Conservation (phyloP, 352 stramenopile genomes). For the Sclerospora graminicola region DNA sequence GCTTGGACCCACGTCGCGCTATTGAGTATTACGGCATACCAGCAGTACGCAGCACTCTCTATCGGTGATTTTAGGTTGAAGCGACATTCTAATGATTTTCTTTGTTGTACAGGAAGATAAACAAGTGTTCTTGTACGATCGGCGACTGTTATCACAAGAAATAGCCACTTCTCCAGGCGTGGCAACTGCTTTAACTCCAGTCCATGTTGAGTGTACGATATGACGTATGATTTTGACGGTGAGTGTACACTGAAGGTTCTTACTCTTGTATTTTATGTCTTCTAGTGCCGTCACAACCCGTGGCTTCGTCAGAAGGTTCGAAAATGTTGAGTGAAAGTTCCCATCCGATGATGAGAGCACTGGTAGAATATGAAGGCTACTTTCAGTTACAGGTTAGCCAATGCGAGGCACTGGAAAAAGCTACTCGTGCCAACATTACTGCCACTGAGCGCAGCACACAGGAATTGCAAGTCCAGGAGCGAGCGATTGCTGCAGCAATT, state of each 20-base stretch:
- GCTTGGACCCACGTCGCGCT: constrained; percentile 56
- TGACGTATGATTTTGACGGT: not conserved
- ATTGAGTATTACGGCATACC: constrained; percentile 62
- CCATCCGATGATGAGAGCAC: constrained; percentile 60
- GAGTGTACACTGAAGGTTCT: constrained; percentile 1
- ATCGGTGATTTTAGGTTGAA: not conserved
- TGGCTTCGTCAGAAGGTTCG: constrained; percentile 52
- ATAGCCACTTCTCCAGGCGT: constrained; percentile 21
- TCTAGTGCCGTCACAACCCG: constrained; percentile 46
- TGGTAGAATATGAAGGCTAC: constrained; percentile 74
- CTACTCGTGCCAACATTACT: constrained; percentile 39
- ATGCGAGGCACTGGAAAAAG: constrained; percentile 47
- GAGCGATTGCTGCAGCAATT: constrained; percentile 63
- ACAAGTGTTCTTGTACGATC: constrained; percentile 76
- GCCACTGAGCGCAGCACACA: constrained; percentile 40
- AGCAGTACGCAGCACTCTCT: constrained; percentile 16
- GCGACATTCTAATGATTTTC: not conserved
- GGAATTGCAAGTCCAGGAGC: constrained; percentile 53
- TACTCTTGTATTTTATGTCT: constrained; percentile 1
- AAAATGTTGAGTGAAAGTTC: constrained; percentile 68
- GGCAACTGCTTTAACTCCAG: constrained; percentile 25
- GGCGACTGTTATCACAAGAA: constrained; percentile 66
- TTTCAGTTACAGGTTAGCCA: constrained; percentile 72
- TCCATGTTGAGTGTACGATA: constrained; percentile 31
- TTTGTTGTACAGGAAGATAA: constrained; percentile 31